Evolutionary conservation across 352 stramenopile genomes (phyloP).

Genomic region (Phytophthora litchii): DNA sequence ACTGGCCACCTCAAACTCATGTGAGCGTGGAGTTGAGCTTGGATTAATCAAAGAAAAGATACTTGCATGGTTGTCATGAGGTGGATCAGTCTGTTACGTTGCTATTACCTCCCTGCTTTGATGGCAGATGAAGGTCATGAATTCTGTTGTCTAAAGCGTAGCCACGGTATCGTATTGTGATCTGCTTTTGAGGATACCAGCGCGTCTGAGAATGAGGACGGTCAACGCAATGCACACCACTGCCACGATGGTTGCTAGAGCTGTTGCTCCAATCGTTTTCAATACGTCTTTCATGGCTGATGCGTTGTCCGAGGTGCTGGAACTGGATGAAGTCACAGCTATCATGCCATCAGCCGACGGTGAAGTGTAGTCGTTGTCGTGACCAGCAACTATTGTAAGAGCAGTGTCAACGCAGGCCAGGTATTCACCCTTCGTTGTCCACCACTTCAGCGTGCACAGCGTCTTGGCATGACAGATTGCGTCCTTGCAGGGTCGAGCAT

Average conservation of each 20-base stretch:
- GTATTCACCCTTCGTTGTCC: constrained; percentile 74
- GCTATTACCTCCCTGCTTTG: constrained; percentile 2
- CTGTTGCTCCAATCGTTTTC: constrained; percentile 51
- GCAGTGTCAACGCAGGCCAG: constrained; percentile 61
- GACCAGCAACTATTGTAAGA: constrained; percentile 11
- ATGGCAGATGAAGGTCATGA: constrained; percentile 13
- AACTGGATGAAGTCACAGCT: constrained; percentile 12
- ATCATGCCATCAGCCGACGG: constrained; percentile 7
- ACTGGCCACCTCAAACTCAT: constrained; percentile 89
- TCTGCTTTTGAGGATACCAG: constrained; percentile 46
- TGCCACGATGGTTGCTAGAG: constrained; percentile 43
- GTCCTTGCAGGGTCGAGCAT: constrained; percentile 47
- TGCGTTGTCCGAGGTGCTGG: constrained; percentile 7
- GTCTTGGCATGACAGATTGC: constrained; percentile 62
- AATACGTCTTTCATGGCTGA: constrained; percentile 39
- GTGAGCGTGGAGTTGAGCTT: constrained; percentile 34
- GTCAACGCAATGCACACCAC: constrained; percentile 42
- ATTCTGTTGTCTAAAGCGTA: constrained; percentile 44
- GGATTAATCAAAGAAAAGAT: constrained; percentile 7
- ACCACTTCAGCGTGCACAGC: constrained; percentile 86
- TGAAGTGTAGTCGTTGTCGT: constrained; percentile 1
- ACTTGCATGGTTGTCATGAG: not conserved
- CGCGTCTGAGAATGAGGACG: constrained; percentile 39
- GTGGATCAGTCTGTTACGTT: constrained; percentile 1
- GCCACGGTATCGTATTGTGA: constrained; percentile 54